phyloP scores from a whole-genome alignment of 2,329 filamentous ascomycete genomes.

The Cephalotrichum gorgonifer region DNA sequence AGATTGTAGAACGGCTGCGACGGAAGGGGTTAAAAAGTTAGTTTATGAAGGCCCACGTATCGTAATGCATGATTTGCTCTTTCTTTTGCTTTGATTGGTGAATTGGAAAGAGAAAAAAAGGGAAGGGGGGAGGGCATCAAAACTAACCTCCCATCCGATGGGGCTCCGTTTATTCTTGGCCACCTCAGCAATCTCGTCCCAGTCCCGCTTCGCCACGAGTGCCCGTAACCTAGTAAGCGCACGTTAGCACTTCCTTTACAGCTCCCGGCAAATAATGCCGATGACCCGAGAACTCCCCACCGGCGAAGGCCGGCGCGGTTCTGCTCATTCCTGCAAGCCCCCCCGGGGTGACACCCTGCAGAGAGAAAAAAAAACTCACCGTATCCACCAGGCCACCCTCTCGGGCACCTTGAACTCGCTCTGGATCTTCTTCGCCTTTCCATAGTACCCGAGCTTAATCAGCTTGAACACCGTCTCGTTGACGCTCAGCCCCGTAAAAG shows the following conservation, averaged over 20 bases:
- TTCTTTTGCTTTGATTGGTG: too few relatives aligned
- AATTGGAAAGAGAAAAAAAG: neutral
- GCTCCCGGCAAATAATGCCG: too few relatives aligned
- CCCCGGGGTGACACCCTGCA: too few relatives aligned
- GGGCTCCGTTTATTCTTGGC: conserved; percentile 71
- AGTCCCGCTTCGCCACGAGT: conserved; percentile 80
- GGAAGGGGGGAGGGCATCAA: conserved; percentile 1
- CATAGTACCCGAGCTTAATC: conserved; percentile 69
- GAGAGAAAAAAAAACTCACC: conserved; percentile 35
- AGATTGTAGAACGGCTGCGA: conserved; percentile 81
- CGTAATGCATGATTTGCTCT: too few relatives aligned
- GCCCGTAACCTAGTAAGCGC: conserved; percentile 56
- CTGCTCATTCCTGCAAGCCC: too few relatives aligned
- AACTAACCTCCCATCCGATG: conserved; percentile 86
- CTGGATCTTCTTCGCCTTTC: conserved; percentile 78
- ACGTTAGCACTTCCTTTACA: too few relatives aligned
- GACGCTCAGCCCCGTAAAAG: conserved; percentile 73
- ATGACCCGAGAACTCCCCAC: too few relatives aligned
- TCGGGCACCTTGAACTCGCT: conserved; percentile 89
- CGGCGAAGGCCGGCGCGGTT: too few relatives aligned
- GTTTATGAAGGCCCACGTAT: too few relatives aligned
- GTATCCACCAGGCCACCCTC: conserved; percentile 79
- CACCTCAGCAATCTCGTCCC: conserved; percentile 84
- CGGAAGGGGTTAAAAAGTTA: neutral
- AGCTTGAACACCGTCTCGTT: conserved; percentile 91